A percentile compares a stretch with the other conserved stretches of the same genome.
Conservation (phyloP, 176 grass and related monocot species). For the Oryza glumipatula region DNA sequence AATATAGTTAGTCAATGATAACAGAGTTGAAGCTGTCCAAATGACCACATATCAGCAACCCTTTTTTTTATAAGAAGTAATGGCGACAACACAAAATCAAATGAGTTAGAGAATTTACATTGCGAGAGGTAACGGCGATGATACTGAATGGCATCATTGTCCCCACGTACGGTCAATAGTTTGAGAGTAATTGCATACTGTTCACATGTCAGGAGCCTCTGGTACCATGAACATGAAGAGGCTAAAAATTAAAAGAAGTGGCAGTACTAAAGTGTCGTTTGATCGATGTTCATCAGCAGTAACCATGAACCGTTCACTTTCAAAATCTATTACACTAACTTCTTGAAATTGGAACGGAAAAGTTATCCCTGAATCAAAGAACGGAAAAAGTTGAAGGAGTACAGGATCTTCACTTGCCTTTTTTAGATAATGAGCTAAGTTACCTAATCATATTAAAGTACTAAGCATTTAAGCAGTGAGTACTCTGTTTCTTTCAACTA, state of each 20-base stretch:
- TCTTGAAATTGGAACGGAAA: not conserved
- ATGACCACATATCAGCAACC: not conserved
- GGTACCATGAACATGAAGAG: slow-evolving; percentile 43
- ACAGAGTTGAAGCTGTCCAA: not conserved
- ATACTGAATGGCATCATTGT: slow-evolving; percentile 47
- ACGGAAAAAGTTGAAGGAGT: not conserved
- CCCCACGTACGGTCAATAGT: slow-evolving; percentile 45
- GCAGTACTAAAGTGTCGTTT: not conserved
- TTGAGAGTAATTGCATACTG: slow-evolving; percentile 62
- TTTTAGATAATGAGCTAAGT: not conserved
- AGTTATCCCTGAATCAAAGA: not conserved
- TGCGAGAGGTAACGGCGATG: slow-evolving; percentile 72
- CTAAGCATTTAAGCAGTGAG: not conserved
- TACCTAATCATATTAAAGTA: not conserved
- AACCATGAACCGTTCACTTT: not conserved
- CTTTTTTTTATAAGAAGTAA: not conserved
- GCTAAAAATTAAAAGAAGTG: slow-evolving; percentile 1
- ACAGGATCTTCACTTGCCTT: not conserved
- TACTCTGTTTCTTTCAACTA: not conserved
- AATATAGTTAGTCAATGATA: not conserved
- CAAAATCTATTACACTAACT: not conserved
- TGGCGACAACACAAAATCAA: not conserved
- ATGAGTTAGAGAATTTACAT: slow-evolving; percentile 44
- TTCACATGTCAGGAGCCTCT: slow-evolving; percentile 90
- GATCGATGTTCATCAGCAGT: not conserved